phyloP scores from a whole-genome alignment of 1,284 basidiomycete species.

The Leccinum holopus region DNA sequence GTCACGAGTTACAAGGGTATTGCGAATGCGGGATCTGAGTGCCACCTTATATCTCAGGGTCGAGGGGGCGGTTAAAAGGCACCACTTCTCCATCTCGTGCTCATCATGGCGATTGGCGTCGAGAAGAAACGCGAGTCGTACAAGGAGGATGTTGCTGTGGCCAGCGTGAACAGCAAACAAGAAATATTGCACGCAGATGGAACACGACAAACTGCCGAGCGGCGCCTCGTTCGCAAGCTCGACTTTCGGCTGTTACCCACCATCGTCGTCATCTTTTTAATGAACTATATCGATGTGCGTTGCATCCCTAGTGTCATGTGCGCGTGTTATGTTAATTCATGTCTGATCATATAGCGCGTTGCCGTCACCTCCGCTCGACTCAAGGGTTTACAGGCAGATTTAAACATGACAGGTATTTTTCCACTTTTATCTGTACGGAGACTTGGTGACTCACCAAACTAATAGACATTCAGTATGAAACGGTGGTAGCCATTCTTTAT shows the following conservation, averaged over 20 bases:
- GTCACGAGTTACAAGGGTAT: conserved; percentile 6
- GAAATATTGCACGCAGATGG: conserved; percentile 6
- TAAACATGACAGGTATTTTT: not conserved
- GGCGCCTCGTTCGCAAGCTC: conserved; percentile 50
- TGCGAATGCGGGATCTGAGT: not conserved
- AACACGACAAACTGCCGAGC: conserved; percentile 34
- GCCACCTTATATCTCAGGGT: conserved; percentile 8
- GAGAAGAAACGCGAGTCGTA: conserved; percentile 20
- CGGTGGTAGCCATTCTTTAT: not conserved
- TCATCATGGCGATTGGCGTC: conserved; percentile 16
- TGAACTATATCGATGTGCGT: conserved; percentile 70
- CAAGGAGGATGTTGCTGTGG: conserved; percentile 1
- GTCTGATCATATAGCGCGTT: conserved; percentile 44
- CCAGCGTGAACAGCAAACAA: not conserved
- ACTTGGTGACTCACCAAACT: not conserved
- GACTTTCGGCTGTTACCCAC: conserved; percentile 61
- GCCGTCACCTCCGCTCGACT: conserved; percentile 1
- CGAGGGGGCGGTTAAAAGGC: not conserved
- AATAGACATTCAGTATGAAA: not conserved
- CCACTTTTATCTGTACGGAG: conserved; percentile 27
- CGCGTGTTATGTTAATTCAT: not conserved
- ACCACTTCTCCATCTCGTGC: not conserved
- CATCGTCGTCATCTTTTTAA: conserved; percentile 60
- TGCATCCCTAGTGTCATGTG: not conserved
- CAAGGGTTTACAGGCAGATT: conserved; percentile 2